Conservation (phyloP, 2,329 filamentous ascomycete species). For the Trichophyton schoenleinii region DNA sequence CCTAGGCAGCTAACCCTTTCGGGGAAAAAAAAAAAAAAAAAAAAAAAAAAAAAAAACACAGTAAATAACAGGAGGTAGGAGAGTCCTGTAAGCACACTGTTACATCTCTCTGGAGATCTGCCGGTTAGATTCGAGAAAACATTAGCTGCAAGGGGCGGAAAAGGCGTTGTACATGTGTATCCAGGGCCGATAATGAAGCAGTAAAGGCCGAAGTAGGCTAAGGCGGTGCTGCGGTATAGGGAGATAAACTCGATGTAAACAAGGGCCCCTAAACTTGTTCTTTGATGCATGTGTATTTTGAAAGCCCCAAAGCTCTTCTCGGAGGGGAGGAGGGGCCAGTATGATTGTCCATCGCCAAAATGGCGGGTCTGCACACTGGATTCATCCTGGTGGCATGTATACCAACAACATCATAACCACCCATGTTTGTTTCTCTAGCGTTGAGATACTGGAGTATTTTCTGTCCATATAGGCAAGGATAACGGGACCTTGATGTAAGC, state of each 20-base stretch:
- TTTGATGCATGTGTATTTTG: neutral
- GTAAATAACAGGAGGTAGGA: no score
- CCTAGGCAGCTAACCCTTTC: neutral
- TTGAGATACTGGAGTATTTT: neutral
- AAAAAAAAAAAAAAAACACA: neutral
- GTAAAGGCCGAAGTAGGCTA: neutral
- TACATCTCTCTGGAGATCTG: neutral
- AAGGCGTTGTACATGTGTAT: neutral
- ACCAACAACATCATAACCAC: neutral
- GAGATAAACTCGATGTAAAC: neutral
- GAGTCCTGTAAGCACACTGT: neutral
- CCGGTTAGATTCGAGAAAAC: slow-evolving; percentile 1
- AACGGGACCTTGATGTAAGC: neutral
- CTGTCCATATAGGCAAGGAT: neutral
- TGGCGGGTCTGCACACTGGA: neutral
- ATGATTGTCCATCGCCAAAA: neutral
- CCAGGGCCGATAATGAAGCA: neutral
- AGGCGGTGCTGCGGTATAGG: neutral
- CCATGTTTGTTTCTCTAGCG: neutral
- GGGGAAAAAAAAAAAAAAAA: neutral
- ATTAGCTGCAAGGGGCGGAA: slow-evolving; percentile 5
- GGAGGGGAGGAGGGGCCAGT: neutral
- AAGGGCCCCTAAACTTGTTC: neutral
- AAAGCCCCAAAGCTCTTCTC: neutral
- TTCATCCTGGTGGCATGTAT: neutral